Base-by-base conservation (phyloP, 83 land plant genomes). In the Diphasiastrum complanatum region DNA sequence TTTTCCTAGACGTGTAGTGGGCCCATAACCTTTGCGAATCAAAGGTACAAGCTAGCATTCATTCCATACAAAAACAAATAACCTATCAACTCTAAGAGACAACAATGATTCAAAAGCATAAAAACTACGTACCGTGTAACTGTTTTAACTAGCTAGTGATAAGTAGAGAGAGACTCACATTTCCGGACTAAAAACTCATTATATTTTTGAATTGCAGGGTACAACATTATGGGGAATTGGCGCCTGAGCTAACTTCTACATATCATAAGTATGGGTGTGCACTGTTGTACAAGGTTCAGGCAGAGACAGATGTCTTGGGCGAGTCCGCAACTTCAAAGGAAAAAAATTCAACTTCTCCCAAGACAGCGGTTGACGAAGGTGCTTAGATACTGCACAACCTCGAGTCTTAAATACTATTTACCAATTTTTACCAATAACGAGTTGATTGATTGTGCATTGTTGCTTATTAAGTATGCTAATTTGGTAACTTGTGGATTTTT, bases 191-290 rank as follows among this genome's bases (percentile, higher is more conserved):
- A 10, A 45, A 8, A 45, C 29, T 28, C 33, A 40, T 5, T 18
- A 48, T 63, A 36, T 29, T 26, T 11, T 37, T n/a, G 58, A 16
- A 31, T 16, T 34, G 57, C 75, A 95, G 99, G 83, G 97, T 79
- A 48, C 67, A 61, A 2, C 97, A 80, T 69, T 80, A 72, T 75
- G 99, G 99, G 45, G 97, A 95, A 65, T 82, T 95, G 66, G 81
- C 87, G 43, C 78, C 74, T 14, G 93, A 89, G 62, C 89, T 93
- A 81, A 82, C 85, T 0, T 60, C 68, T 18, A 60, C 82, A 1
- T 95, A 89, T 71, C 89, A 86, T 27, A 81, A 89, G 58, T 95
- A 95, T 78, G 99, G 97, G 16, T 71, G 78, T 79, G 86, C 90
- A 4, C 64, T 95, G 33, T 78, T 95, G 5, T 81, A 77, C 76